phyloP scores from a whole-genome alignment of 2,329 filamentous ascomycete species.

The Didymella segeticola region DNA sequence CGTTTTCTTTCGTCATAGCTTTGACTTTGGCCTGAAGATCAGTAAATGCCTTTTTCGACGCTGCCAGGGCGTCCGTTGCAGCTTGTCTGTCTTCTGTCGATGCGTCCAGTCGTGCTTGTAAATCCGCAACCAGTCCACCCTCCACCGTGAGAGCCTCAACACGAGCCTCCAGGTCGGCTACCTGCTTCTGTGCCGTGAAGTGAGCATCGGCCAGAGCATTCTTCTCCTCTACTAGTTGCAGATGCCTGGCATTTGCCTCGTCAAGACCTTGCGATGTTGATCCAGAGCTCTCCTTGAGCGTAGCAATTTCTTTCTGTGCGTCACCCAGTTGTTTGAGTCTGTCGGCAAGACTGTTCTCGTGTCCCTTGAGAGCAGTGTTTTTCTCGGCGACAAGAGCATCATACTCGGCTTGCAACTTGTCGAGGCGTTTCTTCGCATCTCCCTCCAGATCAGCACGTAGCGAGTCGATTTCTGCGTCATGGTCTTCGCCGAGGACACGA shows the following conservation, averaged over 20 bases:
- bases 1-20: constrained; percentile 24
- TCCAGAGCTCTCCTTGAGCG: constrained; percentile 30
- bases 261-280: constrained; percentile 32
- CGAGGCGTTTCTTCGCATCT: constrained; percentile 43
- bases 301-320: constrained; percentile 27
- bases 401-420: constrained; percentile 42
- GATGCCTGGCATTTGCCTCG: constrained; percentile 32
- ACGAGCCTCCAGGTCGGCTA: constrained; percentile 33
- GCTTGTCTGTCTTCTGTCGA: constrained; percentile 29
- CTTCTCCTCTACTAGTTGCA: constrained; percentile 36
- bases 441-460: constrained; percentile 45
- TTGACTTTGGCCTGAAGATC: constrained; percentile 33
- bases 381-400: constrained; percentile 42
- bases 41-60: constrained; percentile 10
- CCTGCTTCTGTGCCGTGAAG: constrained; percentile 27
- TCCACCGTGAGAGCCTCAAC: constrained; percentile 29
- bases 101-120: constrained; percentile 21
- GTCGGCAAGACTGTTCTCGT: constrained; percentile 31
- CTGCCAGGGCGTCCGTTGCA: constrained; percentile 28
- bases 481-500: constrained; percentile 41
- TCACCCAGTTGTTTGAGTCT: constrained; percentile 29
- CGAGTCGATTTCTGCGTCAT: constrained; percentile 45
- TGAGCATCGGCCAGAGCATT: constrained; percentile 28
- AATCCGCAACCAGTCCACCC: constrained; percentile 13
- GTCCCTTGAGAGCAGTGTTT: constrained; percentile 28